These are phyloP conservation scores for Cryptococcus amylolentus DNA, from an alignment of 1,284 basidiomycete species.

Conservation along the genomic window DNA sequence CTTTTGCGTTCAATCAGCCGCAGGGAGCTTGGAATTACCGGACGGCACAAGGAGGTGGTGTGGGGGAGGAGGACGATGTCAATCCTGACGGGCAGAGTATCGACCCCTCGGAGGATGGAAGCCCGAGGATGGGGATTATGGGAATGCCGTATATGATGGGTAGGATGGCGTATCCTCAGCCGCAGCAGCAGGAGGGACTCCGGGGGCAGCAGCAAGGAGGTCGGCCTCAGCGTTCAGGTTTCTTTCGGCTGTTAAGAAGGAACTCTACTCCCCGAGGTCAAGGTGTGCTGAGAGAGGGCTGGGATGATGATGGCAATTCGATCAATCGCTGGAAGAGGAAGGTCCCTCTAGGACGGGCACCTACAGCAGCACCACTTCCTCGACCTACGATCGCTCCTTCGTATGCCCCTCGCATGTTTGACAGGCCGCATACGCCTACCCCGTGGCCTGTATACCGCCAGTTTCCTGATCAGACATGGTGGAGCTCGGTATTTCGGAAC, in stretches of 20 bases:
- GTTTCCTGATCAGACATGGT: conserved; percentile 4
- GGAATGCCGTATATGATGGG: not conserved
- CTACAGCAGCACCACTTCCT: conserved; percentile 3
- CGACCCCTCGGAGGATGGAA: conserved; percentile 10
- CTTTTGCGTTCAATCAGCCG: conserved; percentile 11
- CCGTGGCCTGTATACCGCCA: not conserved
- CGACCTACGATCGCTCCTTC: not conserved
- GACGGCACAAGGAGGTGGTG: not conserved
- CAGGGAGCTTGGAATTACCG: not conserved
- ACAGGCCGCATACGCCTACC: not conserved
- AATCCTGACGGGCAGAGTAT: conserved; percentile 11
- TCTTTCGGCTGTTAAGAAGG: conserved; percentile 8
- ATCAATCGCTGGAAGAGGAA: conserved; percentile 10
- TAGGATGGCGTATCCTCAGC: not conserved
- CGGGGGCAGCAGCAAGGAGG: not conserved
- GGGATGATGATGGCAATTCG: not conserved
- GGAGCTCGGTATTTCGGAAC: conserved; percentile 4
- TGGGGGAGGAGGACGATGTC: not conserved
- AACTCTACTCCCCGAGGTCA: not conserved
- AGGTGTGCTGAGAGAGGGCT: conserved; percentile 1
- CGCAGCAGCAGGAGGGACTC: not conserved
- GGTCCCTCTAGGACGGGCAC: conserved; percentile 6
- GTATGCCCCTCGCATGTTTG: not conserved
- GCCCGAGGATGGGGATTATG: not conserved
- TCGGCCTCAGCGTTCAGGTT: not conserved